Conservation (phyloP, 257 asterid species). For the Capsicum chinense region DNA sequence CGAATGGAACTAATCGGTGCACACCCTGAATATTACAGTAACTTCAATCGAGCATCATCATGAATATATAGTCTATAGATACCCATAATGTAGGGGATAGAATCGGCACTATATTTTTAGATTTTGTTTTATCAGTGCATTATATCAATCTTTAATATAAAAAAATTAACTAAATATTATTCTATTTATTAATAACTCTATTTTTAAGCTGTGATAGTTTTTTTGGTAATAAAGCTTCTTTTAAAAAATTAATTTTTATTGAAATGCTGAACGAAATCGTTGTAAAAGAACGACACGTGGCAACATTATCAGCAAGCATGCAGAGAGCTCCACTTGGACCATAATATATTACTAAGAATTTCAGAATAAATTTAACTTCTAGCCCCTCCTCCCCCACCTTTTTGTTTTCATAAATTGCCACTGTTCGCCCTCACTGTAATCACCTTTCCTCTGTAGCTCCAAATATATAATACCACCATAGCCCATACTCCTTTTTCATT, state of each 20-base stretch:
- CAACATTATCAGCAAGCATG: neutral
- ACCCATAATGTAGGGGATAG: too few species aligned
- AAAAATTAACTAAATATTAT: neutral
- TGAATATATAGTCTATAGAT: too few species aligned
- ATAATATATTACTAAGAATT: neutral
- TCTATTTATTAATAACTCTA: neutral
- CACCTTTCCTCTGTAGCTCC: conserved; percentile 28
- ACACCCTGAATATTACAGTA: too few species aligned
- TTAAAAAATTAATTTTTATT: neutral
- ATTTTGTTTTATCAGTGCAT: too few species aligned
- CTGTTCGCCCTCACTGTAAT: conserved; percentile 7
- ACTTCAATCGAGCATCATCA: too few species aligned
- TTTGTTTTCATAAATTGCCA: neutral
- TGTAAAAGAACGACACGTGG: neutral
- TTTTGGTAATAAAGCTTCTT: too few species aligned
- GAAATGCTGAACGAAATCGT: neutral
- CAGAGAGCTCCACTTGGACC: conserved; percentile 1
- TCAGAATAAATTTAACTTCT: neutral
- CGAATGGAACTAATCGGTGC: too few species aligned
- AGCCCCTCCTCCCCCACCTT: neutral
- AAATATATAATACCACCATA: conserved; percentile 26
- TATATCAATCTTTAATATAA: too few species aligned
- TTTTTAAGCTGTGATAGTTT: neutral
- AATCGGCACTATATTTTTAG: too few species aligned
- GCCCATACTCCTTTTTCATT: neutral